Base-by-base conservation (phyloP, 208 protist genomes). In the Trypanosoma lewisi region DNA sequence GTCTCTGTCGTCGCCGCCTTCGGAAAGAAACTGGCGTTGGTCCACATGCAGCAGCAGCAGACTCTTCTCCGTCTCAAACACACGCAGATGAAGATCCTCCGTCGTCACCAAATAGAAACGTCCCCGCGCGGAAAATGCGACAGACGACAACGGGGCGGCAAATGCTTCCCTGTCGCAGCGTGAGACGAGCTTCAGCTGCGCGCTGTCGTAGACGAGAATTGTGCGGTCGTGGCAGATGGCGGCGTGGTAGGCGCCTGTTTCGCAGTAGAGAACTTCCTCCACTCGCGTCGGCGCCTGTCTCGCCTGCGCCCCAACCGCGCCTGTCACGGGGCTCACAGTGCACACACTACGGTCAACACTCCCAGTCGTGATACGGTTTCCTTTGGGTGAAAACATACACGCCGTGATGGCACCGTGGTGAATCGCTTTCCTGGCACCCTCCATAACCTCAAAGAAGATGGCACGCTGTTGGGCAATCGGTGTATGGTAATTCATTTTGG, bases 41-140 rank as follows among this genome's bases (percentile, higher is more conserved):
- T 74, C 42, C 85, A 66, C 36, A 73, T 70, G 60, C 31, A 79
- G 73, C 4, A 86, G 65, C 45, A 87, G 30, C 16, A 33, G 14
- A 39, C 77, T 73, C 23, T 72, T 82, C 61, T 95, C 89, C n/a
- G 84, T 85, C 49, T 73, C 77, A 63, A 84, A 92, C 37, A 85
- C 80, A 60, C 74, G 79, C 4, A 89, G 60, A 2, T 72, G 75
- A 8, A 82, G 67, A 63, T 92, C 83, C 49, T 71, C 80, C 17
- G 85, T 87, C 11, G 77, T 71, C 1, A 92, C 80, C 54, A 83
- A 75, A 37, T 86, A 70, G 54, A 84, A 93, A n/a, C 86, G 78
- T 0, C 89, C 89, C 11, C 85, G 76, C 0, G 76, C 69, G 1
- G 85, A 90, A 52, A 95, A 91, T 16, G 51, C 53, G 1, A 90